Percentiles rank a stretch among this genome's conserved stretches.
phyloP scores from a whole-genome alignment of 106 monocot species.

The Iris macrosiphon region DNA sequence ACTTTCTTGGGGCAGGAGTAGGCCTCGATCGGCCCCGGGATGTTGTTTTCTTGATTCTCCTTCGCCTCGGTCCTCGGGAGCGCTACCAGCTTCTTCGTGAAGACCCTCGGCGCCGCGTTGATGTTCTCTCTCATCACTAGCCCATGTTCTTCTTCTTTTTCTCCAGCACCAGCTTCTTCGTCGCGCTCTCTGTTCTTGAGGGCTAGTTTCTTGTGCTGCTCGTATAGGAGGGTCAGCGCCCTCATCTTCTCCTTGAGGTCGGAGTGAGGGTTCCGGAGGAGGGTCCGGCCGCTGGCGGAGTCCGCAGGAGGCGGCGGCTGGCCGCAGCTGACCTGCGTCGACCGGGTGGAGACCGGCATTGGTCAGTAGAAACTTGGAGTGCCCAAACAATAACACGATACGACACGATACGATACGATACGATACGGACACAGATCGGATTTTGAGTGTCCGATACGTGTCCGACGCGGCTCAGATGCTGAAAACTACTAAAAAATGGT shows the following conservation, averaged over 20 bases:
- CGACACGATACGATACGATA: too few species aligned
- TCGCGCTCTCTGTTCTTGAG: conserved; percentile 16
- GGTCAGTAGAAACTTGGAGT: too few species aligned
- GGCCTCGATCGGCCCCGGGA: background rate
- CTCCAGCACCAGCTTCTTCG: conserved; percentile 16
- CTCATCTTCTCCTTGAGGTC: conserved; percentile 94
- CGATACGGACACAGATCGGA: too few species aligned
- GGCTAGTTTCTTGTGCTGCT: conserved; percentile 64
- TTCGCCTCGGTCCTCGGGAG: conserved; percentile 32
- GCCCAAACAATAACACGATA: too few species aligned
- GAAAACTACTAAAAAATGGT: too few species aligned
- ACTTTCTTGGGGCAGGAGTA: conserved; percentile 52
- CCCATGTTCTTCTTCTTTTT: background rate
- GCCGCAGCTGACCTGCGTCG: conserved; percentile 32
- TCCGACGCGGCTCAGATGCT: too few species aligned
- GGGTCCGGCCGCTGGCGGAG: background rate
- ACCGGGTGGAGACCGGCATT: conserved; percentile 86
- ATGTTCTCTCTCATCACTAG: conserved; percentile 29
- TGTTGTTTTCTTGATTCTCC: conserved; percentile 35
- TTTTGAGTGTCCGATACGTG: too few species aligned
- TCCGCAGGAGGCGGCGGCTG: background rate
- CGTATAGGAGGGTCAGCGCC: conserved; percentile 73
- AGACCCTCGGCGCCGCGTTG: conserved; percentile 6
- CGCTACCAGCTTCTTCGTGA: conserved; percentile 12
- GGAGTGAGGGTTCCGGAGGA: conserved; percentile 64